These are phyloP conservation scores for Apophysomyces trapeziformis DNA, from an alignment of 371 early-diverging fungal species.

Conservation along the genomic window DNA sequence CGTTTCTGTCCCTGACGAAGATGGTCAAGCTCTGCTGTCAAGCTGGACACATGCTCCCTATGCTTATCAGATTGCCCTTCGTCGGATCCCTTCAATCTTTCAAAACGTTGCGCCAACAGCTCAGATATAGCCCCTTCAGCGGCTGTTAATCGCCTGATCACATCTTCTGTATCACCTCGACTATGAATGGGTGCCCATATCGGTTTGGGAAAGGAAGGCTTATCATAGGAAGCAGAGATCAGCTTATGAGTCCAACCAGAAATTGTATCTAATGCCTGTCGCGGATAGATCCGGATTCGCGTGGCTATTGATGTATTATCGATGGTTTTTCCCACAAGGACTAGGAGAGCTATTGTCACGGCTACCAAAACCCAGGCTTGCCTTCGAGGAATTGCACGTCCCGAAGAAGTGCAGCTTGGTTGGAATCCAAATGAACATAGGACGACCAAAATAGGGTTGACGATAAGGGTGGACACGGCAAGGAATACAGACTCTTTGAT, in stretches of 20 bases:
- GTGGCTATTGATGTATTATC: too few species aligned
- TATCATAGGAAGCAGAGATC: neutral
- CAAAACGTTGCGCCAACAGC: neutral
- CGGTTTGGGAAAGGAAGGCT: neutral
- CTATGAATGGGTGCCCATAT: neutral
- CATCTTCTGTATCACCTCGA: neutral
- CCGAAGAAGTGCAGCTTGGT: neutral
- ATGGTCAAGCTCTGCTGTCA: neutral
- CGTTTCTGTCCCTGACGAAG: neutral
- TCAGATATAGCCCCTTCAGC: neutral
- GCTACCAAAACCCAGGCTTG: neutral
- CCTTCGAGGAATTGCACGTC: neutral
- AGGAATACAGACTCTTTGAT: slow-evolving; percentile 14
- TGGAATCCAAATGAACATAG: neutral
- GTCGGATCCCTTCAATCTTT: neutral
- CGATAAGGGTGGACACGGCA: neutral
- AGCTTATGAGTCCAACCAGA: neutral
- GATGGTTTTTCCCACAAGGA: neutral
- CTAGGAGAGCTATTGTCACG: neutral
- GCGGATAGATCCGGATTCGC: too few species aligned
- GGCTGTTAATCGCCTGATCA: neutral
- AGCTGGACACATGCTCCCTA: neutral
- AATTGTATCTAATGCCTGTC: neutral
- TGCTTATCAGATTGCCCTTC: neutral
- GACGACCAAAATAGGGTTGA: neutral